Evolutionary conservation across 495 filamentous ascomycete genomes (phyloP).

Genomic region (Aspergillus haitiensis): DNA sequence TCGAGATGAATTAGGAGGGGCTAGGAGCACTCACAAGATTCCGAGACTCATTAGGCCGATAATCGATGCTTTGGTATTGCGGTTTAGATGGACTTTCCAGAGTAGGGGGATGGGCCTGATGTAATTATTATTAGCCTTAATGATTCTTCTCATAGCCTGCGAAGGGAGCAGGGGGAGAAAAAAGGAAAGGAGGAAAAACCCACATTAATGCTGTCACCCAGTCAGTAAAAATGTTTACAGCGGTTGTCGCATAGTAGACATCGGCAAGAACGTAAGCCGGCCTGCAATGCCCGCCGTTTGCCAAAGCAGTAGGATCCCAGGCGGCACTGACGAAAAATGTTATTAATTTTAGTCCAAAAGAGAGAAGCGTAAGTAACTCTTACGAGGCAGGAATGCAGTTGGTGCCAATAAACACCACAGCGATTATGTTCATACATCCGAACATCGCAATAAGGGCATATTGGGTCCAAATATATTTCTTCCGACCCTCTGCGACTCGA

Average conservation of each 20-base stretch:
- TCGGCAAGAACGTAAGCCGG: constrained; percentile 27
- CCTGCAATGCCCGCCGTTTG: constrained; percentile 25
- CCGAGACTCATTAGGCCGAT: constrained; percentile 51
- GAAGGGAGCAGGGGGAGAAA: not conserved
- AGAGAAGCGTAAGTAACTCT: too few relatives aligned
- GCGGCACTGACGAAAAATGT: constrained; percentile 21
- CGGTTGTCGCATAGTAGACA: constrained; percentile 30
- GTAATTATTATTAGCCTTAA: not conserved
- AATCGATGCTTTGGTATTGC: constrained; percentile 47
- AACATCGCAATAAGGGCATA: constrained; percentile 26
- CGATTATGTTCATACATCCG: constrained; percentile 27
- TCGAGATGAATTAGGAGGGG: not conserved
- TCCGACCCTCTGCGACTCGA: constrained; percentile 28
- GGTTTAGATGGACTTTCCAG: constrained; percentile 49
- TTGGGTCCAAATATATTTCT: constrained; percentile 25
- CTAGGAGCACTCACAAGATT: constrained; percentile 39
- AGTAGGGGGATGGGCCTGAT: constrained; percentile 48
- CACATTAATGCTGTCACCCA: constrained; percentile 49
- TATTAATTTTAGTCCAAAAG: not conserved
- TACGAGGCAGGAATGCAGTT: constrained; percentile 31
- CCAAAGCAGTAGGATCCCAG: constrained; percentile 21
- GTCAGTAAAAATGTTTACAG: constrained; percentile 31
- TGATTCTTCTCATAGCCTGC: too few relatives aligned
- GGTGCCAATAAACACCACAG: constrained; percentile 28
- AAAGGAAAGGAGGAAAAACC: too few relatives aligned